Evolutionary conservation across 2,329 filamentous ascomycete species (phyloP), one percentile per base, ranked within the genome.

Genomic region (Polychaeton citri): DNA sequence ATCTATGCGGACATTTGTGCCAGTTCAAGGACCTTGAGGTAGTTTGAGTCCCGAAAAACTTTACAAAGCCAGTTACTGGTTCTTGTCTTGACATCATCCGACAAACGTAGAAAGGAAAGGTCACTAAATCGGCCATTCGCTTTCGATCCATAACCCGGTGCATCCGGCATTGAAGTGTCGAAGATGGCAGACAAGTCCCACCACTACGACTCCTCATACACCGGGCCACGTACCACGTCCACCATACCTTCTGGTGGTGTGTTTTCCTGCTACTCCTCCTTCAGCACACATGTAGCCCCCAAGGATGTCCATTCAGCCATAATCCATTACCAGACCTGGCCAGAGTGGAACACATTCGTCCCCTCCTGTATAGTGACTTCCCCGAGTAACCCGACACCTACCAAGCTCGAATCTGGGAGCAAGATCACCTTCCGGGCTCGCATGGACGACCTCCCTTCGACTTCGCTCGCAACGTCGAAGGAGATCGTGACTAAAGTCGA

Each of bases 281-380:
- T 47, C 31, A 43, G 47, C 20, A 64, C 67, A 48, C 45, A 51
- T 30, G 64, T 63, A 2, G 55, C 62, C 6, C 52, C 62, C 3
- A 43, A 55, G 16, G 46, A 54, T n/a, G 60, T 67, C 40, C 66
- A 64, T 55, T 50, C 60, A 17, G 54, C 57, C 6, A 48, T 68
- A 3, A 54, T 61, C 33, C 55, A 68, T 46, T 62, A 62, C 19
- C 59, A 62, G 16, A 62, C 58, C 34, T 69, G 61, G 59, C 54
- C 58, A 16, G 45, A 57, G 32, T 69, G 66, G 66, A 69, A 68
- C 43, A 52, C 53, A 5, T 68, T 67, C 46, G 53, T 64, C 5
- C 59, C 63, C 2, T 28, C 24, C 5, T 28, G 24, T 28, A 28
- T 15, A 15, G 7, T 28, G 24, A 28, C 24, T 7, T 10, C 24